Conservation (phyloP, 2,329 filamentous ascomycete species). For the Rhynchosporium agropyri region DNA sequence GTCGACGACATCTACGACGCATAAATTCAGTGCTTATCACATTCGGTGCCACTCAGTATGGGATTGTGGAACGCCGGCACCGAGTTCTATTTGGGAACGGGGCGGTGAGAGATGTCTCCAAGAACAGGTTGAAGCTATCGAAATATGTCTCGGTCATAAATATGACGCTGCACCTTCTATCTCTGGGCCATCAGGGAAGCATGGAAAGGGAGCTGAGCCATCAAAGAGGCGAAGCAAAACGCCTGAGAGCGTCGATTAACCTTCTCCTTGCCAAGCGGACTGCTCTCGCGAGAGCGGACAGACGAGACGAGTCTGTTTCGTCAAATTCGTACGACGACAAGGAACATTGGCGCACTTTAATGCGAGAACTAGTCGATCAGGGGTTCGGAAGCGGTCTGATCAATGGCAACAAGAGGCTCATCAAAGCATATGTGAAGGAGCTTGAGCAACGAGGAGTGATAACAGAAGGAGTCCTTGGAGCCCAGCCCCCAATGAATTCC, state of each 20-base stretch:
- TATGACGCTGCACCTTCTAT: constrained; percentile 23
- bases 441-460: constrained; percentile 26
- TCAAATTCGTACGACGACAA: constrained; percentile 47
- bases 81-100: constrained; percentile 20
- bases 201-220: constrained; percentile 19
- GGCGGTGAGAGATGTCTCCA: constrained; percentile 18
- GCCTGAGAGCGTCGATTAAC: constrained; percentile 14
- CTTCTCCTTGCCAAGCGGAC: constrained; percentile 17
- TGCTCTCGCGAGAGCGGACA: constrained; percentile 17
- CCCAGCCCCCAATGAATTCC: not conserved
- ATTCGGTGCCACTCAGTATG: not conserved
- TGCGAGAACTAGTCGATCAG: constrained; percentile 55
- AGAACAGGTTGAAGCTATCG: constrained; percentile 18
- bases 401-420: constrained; percentile 52
- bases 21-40: constrained; percentile 1
- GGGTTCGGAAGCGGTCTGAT: constrained; percentile 57
- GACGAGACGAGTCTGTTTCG: constrained; percentile 28
- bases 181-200: constrained; percentile 23
- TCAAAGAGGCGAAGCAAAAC: constrained; percentile 16
- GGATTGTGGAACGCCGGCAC: not conserved
- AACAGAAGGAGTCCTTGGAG: not conserved
- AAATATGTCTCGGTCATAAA: constrained; percentile 23
- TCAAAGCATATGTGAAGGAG: constrained; percentile 31
- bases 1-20: constrained; percentile 6
- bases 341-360: constrained; percentile 56